A percentile compares a stretch with the other conserved stretches of the same genome.
These are phyloP conservation scores for Magnaporthiopsis poae DNA, from an alignment of 2,329 filamentous ascomycete genomes.

Conservation along the genomic window DNA sequence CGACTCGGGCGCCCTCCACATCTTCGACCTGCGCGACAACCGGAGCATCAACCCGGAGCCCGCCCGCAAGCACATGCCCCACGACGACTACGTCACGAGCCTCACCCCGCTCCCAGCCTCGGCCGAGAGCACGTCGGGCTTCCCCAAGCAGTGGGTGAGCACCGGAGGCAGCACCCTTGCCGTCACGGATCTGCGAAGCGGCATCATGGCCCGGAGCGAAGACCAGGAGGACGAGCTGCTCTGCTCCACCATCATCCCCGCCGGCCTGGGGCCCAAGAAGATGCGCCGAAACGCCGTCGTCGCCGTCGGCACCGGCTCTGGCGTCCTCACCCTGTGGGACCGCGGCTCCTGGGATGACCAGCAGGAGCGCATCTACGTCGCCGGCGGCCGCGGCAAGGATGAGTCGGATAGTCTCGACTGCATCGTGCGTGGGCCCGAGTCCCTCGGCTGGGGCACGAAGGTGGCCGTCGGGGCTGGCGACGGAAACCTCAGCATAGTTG, in stretches of 20 bases:
- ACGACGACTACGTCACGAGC: constrained; percentile 86
- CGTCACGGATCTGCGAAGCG: constrained; percentile 77
- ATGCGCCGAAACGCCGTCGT: constrained; percentile 62
- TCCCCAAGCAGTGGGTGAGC: constrained; percentile 88
- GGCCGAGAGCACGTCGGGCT: constrained; percentile 73
- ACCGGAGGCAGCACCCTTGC: constrained; percentile 86
- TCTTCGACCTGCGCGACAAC: constrained; percentile 68
- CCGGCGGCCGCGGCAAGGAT: constrained; percentile 44
- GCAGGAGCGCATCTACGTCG: constrained; percentile 75
- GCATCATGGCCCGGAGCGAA: constrained; percentile 79
- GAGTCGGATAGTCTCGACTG: constrained; percentile 68
- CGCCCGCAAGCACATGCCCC: constrained; percentile 71
- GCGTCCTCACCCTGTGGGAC: constrained; percentile 87
- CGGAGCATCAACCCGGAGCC: constrained; percentile 51
- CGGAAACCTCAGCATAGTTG: constrained; percentile 67
- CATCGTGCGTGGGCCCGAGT: constrained; percentile 62
- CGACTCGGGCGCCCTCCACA: constrained; percentile 79
- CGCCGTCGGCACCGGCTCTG: constrained; percentile 65
- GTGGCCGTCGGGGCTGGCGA: constrained; percentile 75
- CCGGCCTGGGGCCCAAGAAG: constrained; percentile 58
- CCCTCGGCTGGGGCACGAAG: constrained; percentile 57
- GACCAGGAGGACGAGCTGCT: constrained; percentile 91
- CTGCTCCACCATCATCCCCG: constrained; percentile 64
- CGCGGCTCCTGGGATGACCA: constrained; percentile 91
- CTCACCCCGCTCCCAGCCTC: constrained; percentile 74